phyloP scores from a whole-genome alignment of 495 filamentous ascomycete species.

The Echria macrotheca region DNA sequence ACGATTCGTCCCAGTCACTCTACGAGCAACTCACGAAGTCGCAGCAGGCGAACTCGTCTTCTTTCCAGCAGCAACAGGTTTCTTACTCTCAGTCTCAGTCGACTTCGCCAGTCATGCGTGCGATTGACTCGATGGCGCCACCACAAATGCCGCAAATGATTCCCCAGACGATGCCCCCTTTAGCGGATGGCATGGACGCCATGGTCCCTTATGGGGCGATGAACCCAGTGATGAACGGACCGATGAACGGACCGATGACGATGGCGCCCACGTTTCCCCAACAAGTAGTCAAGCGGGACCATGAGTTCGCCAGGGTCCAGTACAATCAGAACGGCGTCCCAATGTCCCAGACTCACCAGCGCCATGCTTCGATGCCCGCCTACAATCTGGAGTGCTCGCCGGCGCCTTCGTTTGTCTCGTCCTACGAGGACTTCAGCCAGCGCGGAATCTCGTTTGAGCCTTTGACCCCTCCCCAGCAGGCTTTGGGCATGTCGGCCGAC shows the following conservation, averaged over 20 bases:
- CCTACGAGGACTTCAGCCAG: constrained; percentile 95
- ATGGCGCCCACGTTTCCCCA: constrained; percentile 56
- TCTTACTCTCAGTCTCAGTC: constrained; percentile 71
- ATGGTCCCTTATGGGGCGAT: constrained; percentile 70
- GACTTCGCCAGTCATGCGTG: constrained; percentile 81
- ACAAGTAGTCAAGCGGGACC: constrained; percentile 76
- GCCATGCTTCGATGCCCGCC: constrained; percentile 93
- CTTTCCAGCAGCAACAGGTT: constrained; percentile 80
- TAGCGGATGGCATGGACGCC: constrained; percentile 72
- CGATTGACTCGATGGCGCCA: constrained; percentile 66
- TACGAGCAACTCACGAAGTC: constrained; percentile 99
- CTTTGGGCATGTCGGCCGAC: constrained; percentile 69
- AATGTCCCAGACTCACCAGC: constrained; percentile 72
- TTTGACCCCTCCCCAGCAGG: constrained; percentile 88
- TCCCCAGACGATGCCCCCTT: constrained; percentile 73
- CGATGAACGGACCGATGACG: constrained; percentile 51
- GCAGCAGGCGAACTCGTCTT: constrained; percentile 95
- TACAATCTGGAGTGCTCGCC: constrained; percentile 94
- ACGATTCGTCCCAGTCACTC: constrained; percentile 96
- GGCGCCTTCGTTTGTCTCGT: constrained; percentile 94
- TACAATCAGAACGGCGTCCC: constrained; percentile 91
- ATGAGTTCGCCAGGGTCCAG: constrained; percentile 65
- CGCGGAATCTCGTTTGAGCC: constrained; percentile 95
- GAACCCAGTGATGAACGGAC: constrained; percentile 45
- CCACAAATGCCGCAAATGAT: constrained; percentile 72